A percentile compares a stretch with the other conserved stretches of the same genome.
phyloP scores from a whole-genome alignment of 345 rosid species.

The Luvunga scandens region DNA sequence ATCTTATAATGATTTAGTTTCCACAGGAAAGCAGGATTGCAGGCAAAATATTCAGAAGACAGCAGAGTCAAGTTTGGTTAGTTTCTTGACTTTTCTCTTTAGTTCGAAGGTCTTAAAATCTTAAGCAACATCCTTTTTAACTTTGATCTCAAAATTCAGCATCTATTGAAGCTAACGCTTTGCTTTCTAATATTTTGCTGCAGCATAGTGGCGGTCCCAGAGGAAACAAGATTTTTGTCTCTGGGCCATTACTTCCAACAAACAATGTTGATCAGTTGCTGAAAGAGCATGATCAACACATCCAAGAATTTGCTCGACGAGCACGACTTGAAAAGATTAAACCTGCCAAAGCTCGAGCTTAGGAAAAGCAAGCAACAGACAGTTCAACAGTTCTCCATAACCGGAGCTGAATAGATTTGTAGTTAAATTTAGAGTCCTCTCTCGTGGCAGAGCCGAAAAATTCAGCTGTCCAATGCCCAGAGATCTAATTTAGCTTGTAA shows the following conservation, averaged over 20 bases:
- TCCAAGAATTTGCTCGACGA: constrained; percentile 67
- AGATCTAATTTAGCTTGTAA: constrained; percentile 6
- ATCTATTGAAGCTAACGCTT: background rate
- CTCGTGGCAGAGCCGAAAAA: constrained; percentile 12
- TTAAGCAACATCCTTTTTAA: background rate
- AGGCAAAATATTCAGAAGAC: constrained; percentile 24
- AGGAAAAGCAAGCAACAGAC: constrained; percentile 18
- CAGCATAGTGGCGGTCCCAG: constrained; percentile 48
- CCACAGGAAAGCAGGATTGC: constrained; percentile 31
- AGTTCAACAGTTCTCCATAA: background rate
- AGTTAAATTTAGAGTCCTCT: constrained; percentile 4
- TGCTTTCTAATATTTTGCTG: constrained; percentile 19
- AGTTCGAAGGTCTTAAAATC: background rate
- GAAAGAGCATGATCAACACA: constrained; percentile 75
- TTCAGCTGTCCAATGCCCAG: constrained; percentile 21
- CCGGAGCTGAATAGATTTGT: constrained; percentile 13
- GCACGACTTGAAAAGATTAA: constrained; percentile 43
- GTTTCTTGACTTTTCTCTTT: constrained; percentile 14
- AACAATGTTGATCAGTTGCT: constrained; percentile 84
- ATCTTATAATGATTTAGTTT: constrained; percentile 24
- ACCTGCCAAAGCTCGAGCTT: constrained; percentile 15
- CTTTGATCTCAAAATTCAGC: background rate
- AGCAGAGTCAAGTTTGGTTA: constrained; percentile 42
- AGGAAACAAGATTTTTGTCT: constrained; percentile 77
- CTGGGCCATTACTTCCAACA: constrained; percentile 81